Evolutionary conservation across 2,329 filamentous ascomycete genomes (phyloP), one percentile per base, ranked within the genome.

Genomic region (Phoma sp.): DNA sequence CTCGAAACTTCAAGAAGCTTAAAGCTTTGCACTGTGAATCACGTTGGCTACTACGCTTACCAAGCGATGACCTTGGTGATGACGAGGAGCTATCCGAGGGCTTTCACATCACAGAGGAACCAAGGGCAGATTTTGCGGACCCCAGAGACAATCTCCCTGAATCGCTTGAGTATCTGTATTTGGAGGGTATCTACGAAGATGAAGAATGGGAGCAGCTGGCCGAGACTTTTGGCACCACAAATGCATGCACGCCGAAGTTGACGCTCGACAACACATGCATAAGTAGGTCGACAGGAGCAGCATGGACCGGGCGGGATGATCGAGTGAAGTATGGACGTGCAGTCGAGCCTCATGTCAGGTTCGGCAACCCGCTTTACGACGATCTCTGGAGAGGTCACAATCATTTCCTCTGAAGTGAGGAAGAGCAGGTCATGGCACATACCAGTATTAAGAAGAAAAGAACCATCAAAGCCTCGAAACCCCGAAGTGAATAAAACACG

Each of bases 141-240:
- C 45, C 40, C 10, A 33, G 46, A n/a, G 34, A 48, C 10, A 49
- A 49, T 7, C 52, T 55, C 25, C 52, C 52, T 1, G 23, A 21
- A 14, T 49, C 45, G 10, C 25, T 55, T 14, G 45, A 55, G 30
- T 48, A 55, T 15, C 28, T 55, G 7, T 49, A 30, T 12, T 15
- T 55, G n/a, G 33, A 49, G 6, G 39, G 45, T 15, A 5, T 21
- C 18, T 28, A 42, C 17, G 29, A 34, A 9, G 25, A 21, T 10
- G 33, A 40, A 1, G 39, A 55, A 15, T 55, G 45, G 45, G 3
- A 46, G 2, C 7, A 37, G n/a, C 12, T 55, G 10, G 10, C 12
- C 9, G 10, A 37, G 5, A 29, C 45, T 2, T 55, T 55, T 18
- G n/a, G 29, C 3, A 34, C 17, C 1, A 18, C 39, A 4, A 55